Conservation (phyloP, 2,329 filamentous ascomycete species). For the Hymenoscyphus occultus region DNA sequence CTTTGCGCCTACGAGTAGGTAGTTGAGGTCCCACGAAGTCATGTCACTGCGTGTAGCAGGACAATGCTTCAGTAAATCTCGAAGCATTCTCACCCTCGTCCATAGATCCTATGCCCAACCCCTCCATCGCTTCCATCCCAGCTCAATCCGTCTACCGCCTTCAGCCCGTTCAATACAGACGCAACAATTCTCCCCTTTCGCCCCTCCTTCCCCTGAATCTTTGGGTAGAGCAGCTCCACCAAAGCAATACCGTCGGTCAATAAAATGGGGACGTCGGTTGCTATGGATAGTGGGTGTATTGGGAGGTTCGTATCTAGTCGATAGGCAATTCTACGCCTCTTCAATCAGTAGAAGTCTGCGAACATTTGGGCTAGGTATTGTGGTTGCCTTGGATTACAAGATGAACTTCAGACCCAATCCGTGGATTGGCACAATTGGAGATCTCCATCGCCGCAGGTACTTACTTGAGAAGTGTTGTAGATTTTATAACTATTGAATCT, state of each 20-base stretch:
- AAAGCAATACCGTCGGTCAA: slow-evolving; percentile 66
- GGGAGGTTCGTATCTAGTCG: slow-evolving; percentile 64
- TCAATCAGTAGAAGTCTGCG: slow-evolving; percentile 74
- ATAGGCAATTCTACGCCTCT: slow-evolving; percentile 74
- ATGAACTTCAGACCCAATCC: slow-evolving; percentile 87
- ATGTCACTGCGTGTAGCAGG: slow-evolving; percentile 34
- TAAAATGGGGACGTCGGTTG: slow-evolving; percentile 76
- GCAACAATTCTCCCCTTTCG: slow-evolving; percentile 59
- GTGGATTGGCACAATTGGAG: slow-evolving; percentile 66
- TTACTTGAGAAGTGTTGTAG: neutral
- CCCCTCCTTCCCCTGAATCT: slow-evolving; percentile 74
- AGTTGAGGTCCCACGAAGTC: slow-evolving; percentile 16
- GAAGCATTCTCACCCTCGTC: neutral
- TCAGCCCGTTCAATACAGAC: slow-evolving; percentile 31
- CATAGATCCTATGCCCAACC: neutral
- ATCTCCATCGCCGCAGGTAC: slow-evolving; percentile 65
- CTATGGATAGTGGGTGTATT: slow-evolving; percentile 57
- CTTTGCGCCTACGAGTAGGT: neutral
- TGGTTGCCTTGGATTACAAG: slow-evolving; percentile 92
- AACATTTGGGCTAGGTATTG: slow-evolving; percentile 75
- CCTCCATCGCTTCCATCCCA: slow-evolving; percentile 5
- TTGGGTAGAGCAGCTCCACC: slow-evolving; percentile 70
- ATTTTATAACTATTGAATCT: neutral
- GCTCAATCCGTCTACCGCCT: slow-evolving; percentile 9
- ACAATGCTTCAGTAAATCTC: slow-evolving; percentile 16